A percentile compares a stretch with the other conserved stretches of the same genome.
Conservation (phyloP, 1,284 basidiomycete species). For the Blastosporella zonata region DNA sequence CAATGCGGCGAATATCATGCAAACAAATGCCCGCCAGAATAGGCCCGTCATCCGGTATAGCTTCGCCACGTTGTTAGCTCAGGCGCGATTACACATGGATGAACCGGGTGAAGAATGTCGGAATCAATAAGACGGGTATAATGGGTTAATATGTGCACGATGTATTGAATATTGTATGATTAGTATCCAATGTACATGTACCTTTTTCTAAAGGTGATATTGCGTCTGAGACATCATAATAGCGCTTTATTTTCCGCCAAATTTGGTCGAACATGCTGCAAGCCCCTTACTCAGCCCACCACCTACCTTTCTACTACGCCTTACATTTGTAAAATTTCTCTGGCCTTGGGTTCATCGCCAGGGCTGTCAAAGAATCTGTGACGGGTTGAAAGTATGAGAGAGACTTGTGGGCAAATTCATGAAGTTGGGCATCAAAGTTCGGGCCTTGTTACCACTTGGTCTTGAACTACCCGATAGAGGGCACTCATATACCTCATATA, state of each 20-base stretch:
- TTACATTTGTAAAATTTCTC: constrained; percentile 17
- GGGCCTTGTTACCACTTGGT: constrained; percentile 17
- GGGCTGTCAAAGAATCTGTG: constrained; percentile 16
- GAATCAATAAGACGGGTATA: constrained; percentile 26
- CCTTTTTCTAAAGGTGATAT: not conserved
- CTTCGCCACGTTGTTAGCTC: constrained; percentile 30
- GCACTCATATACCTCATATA: constrained; percentile 7
- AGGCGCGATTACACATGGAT: constrained; percentile 21
- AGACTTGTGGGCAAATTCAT: constrained; percentile 21
- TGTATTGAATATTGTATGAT: not conserved
- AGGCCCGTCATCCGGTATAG: constrained; percentile 23
- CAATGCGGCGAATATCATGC: constrained; percentile 52
- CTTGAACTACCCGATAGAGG: constrained; percentile 15
- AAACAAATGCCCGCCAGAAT: constrained; percentile 42
- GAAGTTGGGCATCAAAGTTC: constrained; percentile 18
- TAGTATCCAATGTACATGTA: too few relatives aligned
- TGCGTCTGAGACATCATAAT: not conserved
- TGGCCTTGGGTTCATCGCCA: constrained; percentile 17
- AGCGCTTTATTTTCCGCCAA: constrained; percentile 9
- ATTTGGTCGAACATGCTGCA: constrained; percentile 18
- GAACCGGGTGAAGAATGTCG: constrained; percentile 27
- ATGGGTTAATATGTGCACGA: too few relatives aligned
- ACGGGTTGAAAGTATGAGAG: constrained; percentile 19
- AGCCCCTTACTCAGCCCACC: constrained; percentile 18
- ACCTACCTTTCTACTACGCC: constrained; percentile 14